Base-by-base conservation (phyloP, 2,329 filamentous ascomycete genomes). In the Cercospora sojina region DNA sequence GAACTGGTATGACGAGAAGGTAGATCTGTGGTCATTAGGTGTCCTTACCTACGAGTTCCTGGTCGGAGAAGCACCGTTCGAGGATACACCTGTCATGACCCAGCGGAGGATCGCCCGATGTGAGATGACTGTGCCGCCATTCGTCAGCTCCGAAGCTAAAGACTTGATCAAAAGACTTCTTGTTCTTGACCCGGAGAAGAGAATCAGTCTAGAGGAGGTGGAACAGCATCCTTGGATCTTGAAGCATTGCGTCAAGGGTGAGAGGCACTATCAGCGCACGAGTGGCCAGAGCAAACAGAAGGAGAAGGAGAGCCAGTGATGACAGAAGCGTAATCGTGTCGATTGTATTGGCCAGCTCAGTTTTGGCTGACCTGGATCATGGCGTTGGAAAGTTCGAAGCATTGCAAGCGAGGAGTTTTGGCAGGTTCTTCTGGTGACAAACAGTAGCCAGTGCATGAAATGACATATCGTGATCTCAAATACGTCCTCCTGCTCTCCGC, bases 41-140 rank as follows among this genome's bases (percentile, higher is more conserved):
- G 95, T 98, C 23, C 80, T 99, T 80, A 96, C 91, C 2, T 99
- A 98, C 75, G 95, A 99, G 80, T 99, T 99, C 74, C 81, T 99
- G 66, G 92, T 96, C 35, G 95, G 95, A 67, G 93, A 97, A 82
- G 95, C 95, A 16, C 95, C 95, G 0, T 99, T 99, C 75, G 95
- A 99, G 79, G 95, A 98, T 75, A 95, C 92, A 2, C 92, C 92
- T 4, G 87, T 94, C 69, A 96, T 97, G 91, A 99, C 95, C 27
- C 93, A 97, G 73, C 85, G 92, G 73, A 88, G 93, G 75, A 99
- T 99, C 78, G 87, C 89, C 5, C 85, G 92, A 72, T 92, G 90
- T 31, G 95, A 98, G 75, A 97, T 98, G 92, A 90, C 90, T 0
- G 89, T 98, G 58, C 95, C 95, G 3, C 89, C 87, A 7, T 98